Evolutionary conservation across 805 yeast species (phyloP).

Genomic region (Monosporozyma servazzii): DNA sequence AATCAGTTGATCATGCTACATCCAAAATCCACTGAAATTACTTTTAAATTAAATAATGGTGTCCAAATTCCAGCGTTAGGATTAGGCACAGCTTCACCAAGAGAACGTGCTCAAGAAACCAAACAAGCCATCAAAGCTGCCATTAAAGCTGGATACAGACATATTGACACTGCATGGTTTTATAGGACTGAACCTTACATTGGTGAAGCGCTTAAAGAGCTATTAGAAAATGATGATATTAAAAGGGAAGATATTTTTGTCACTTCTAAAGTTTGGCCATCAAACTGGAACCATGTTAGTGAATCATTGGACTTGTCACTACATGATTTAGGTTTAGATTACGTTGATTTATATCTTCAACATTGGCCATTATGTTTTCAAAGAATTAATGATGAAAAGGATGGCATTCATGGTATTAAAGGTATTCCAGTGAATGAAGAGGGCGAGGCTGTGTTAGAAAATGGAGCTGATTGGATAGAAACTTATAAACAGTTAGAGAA

Average conservation of each 20-base stretch:
- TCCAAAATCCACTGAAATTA: conserved; percentile 31
- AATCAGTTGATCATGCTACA: conserved; percentile 12
- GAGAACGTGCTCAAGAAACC: conserved; percentile 37
- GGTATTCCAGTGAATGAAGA: conserved; percentile 27
- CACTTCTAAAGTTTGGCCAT: conserved; percentile 65
- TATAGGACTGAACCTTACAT: conserved; percentile 62
- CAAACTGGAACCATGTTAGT: conserved; percentile 42
- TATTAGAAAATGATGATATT: conserved; percentile 37
- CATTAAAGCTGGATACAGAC: conserved; percentile 55
- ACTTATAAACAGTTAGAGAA: conserved; percentile 49
- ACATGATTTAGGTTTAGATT: conserved; percentile 53
- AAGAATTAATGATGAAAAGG: conserved; percentile 15
- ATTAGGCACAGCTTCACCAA: conserved; percentile 55
- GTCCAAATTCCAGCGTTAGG: conserved; percentile 56
- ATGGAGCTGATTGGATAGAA: conserved; percentile 33
- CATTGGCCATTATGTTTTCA: conserved; percentile 65
- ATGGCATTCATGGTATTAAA: conserved; percentile 12
- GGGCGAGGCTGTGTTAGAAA: conserved; percentile 29
- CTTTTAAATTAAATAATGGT: conserved; percentile 48
- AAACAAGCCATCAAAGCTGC: conserved; percentile 51
- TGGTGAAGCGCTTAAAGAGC: conserved; percentile 48
- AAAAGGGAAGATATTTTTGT: conserved; percentile 54
- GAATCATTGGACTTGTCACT: conserved; percentile 50
- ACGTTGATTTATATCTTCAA: conserved; percentile 65
- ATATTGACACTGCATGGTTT: conserved; percentile 65